Evolutionary conservation across 805 yeast genomes (phyloP).

Genomic region (Starmerella kuoi): DNA sequence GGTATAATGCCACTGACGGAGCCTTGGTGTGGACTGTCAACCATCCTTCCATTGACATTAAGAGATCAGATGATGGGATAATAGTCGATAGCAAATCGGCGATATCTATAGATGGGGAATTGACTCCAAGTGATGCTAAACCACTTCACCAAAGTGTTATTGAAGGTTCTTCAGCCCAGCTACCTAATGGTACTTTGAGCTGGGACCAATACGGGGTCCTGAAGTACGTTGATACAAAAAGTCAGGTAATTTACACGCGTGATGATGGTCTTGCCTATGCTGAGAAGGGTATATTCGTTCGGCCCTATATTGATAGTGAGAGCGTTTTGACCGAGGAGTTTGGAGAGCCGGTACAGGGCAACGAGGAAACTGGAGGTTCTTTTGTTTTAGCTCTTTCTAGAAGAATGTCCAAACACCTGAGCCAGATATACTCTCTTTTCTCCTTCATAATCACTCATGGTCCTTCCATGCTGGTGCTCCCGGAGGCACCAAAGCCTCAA

Average conservation of each 20-base stretch:
- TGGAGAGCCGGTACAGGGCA: not conserved
- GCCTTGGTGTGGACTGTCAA: constrained; percentile 11
- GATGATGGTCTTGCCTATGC: constrained; percentile 26
- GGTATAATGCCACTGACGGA: constrained; percentile 14
- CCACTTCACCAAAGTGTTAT: not conserved
- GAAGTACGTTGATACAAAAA: not conserved
- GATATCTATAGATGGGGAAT: not conserved
- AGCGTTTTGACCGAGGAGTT: constrained; percentile 1
- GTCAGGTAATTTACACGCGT: constrained; percentile 21
- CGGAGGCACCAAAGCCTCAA: constrained; percentile 11
- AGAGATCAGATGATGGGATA: not conserved
- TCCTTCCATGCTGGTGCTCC: constrained; percentile 9
- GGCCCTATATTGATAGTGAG: not conserved
- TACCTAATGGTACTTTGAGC: constrained; percentile 5
- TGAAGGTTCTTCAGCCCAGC: not conserved
- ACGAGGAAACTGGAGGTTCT: not conserved
- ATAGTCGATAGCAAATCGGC: not conserved
- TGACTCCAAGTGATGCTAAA: not conserved
- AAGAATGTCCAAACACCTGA: constrained; percentile 1
- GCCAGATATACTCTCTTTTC: constrained; percentile 5
- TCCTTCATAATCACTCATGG: not conserved
- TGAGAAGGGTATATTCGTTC: constrained; percentile 22
- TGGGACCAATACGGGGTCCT: constrained; percentile 14
- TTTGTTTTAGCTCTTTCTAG: not conserved
- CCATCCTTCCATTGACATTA: constrained; percentile 2